These are phyloP conservation scores for Anthoceros angustus DNA, from an alignment of 225 moss, liverwort and hornwort genomes.

Conservation along the genomic window DNA sequence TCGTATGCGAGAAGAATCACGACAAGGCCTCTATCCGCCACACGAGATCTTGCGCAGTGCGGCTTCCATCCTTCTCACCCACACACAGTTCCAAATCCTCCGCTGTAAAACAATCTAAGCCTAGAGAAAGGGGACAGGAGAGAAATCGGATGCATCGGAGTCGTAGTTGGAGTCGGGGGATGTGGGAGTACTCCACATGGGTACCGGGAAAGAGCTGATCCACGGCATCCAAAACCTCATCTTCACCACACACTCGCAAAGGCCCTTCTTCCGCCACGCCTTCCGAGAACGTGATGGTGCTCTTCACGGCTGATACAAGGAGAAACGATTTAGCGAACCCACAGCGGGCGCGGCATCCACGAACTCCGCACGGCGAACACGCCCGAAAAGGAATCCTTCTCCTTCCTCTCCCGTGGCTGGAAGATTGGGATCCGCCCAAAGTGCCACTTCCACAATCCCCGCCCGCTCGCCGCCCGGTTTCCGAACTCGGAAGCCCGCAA, in stretches of 20 bases:
- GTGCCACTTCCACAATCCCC: background rate
- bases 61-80: background rate
- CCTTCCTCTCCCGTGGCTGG: background rate
- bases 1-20: background rate
- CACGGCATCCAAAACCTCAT: conserved; percentile 50
- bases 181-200: conserved; percentile 29
- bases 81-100: background rate
- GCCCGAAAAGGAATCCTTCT: conserved; percentile 25
- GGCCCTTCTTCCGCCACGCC: conserved; percentile 39
- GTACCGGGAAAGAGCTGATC: conserved; percentile 72
- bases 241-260: conserved; percentile 19
- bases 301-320: conserved; percentile 46
- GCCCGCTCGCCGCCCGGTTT: background rate
- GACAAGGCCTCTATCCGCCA: background rate
- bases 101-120: background rate
- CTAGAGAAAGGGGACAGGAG: conserved; percentile 28
- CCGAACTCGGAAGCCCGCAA: background rate
- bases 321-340: conserved; percentile 8
- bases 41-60: background rate
- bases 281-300: conserved; percentile 54
- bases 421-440: background rate
- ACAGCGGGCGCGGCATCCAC: conserved; percentile 10
- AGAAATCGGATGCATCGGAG: conserved; percentile 26
- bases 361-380: conserved; percentile 43
- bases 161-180: conserved; percentile 7